Base-by-base conservation (phyloP, 2,329 filamentous ascomycete species). In the Trichoderma sp. region DNA sequence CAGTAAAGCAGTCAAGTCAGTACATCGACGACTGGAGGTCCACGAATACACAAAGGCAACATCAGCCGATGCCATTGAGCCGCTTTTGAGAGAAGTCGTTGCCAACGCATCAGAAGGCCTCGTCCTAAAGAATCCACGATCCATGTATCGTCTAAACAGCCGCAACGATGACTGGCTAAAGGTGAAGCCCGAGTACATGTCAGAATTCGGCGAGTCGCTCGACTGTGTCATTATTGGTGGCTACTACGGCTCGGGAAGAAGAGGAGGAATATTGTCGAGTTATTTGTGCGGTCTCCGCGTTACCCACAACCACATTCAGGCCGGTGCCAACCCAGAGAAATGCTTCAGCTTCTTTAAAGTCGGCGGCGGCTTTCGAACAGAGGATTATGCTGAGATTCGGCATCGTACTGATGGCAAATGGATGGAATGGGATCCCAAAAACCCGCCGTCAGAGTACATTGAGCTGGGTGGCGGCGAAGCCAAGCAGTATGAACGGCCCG, bases 161-260 rank as follows among this genome's bases (percentile, higher is more conserved):
- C 93, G 97, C 65, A 97, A 97, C 80, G 94, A 97, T 79, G 94
- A 98, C 83, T 99, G 97, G 97, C 93, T 98, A 85, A 99, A 99
- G 83, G 95, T 99, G 9, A 99, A 99, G 81, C 97, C 97, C 1
- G 97, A 99, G 78, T 99, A 99, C 83, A 98, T 98, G 95, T 92
- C 92, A 2, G 96, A 98, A 77, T 98, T 97, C 82, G 97, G 97
- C 77, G 96, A 98, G 84, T 94, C 93, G 0, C 90, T 99, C 4
- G 97, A 99, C 82, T 95, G 95, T 78, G 86, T 98, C 16, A 88
- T 99, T 18, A 91, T 99, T 71, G 97, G 96, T 73, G 97, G 95
- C 9, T 98, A 98, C 84, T 99, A 94, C 82, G 97, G 97, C 16
- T 94, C 93, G 35, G 97, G 97, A 0, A 91, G 90, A 74, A 91